Evolutionary conservation across 495 filamentous ascomycete genomes (phyloP), one percentile per base, ranked within the genome.

Genomic region (Podospora australis): DNA sequence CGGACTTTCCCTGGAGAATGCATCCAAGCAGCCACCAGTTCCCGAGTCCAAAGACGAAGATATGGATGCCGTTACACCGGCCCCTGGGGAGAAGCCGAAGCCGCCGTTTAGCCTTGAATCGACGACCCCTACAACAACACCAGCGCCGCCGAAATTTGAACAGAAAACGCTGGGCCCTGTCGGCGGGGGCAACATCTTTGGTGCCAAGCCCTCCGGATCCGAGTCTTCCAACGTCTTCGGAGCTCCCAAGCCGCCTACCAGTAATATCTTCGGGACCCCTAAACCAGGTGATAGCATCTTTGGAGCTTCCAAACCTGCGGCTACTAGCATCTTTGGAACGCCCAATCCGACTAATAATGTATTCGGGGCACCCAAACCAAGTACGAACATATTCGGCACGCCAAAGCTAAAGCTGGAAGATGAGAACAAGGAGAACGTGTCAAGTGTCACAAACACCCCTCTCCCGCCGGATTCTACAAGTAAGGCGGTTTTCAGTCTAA

Each of bases 401-500:
- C 63, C 65, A 9, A 62, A 64, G 52, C 53, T 66, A 39, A 73
- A 72, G 53, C 29, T 61, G 28, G 67, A 70, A 46, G 57, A 60
- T 2, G 56, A 60, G 8, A 34, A 54, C 16, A 64, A 69, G 49
- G 54, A 56, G 35, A 61, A 67, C 26, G 51, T 65, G 23, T 51
- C 59, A 21, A 60, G 60, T 13, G 48, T 63, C 36, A 44, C 68
- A 38, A 78, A 83, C 55, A 60, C 76, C 11, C 87, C 88, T 43
- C 64, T 90, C 28, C 87, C 87, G 24, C 87, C 86, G n/a, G 84
- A 90, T 50, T 63, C 84, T 35, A 86, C 83, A 17, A 88, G 80
- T 69, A 84, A 82, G 69, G 70, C 73, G 50, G 70, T 59, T 38
- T 87, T 82, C 64, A 71, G 88, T 44, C 82, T 51, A 24, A 51